Evolutionary conservation across 2,329 filamentous ascomycete genomes (phyloP), one percentile per base, ranked within the genome.

Genomic region (Tolypocladium tundrense): DNA sequence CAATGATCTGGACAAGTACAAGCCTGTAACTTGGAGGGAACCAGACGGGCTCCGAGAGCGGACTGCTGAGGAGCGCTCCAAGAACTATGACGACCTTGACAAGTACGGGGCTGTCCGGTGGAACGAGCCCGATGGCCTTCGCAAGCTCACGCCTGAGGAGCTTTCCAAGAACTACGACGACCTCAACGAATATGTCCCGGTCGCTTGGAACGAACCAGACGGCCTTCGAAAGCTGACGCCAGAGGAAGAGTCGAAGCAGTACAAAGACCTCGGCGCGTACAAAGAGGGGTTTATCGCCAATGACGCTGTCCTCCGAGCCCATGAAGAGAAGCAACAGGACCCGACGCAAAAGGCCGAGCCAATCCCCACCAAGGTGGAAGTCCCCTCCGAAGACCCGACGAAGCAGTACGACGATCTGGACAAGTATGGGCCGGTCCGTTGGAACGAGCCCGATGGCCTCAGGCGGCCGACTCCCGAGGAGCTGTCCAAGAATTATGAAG

Each of bases 1-100:
- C 57, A 67, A 76, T 3, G 77, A 81, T 53, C 64, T 80, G 52
- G 62, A 70, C 57, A 66, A 73, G 43, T 78, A 77, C 59, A 68
- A 66, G 1, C 69, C 73, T 4, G 67, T 70, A 13, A 62, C 61
- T 16, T 74, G 72, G 69, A 73, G 73, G 19, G 72, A 75, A 54
- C 69, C 71, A 0, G 67, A 79, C 61, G 77, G 76, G 42, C 70
- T 73, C 41, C 64, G 65, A 14, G 60, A 67, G 21, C 62, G 66
- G 54, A 69, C 68, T 2, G 66, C 68, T 6, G 72, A 71, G 57
- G 71, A 73, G 39, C 60, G 67, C 11, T 70, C 73, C 4, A 70
- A 71, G 57, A 62, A 72, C 2, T 78, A 77, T 54, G 69, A 75
- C 1, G 72, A 76, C 57, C 65, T 75, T 10, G 60, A 71, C 37